Evolutionary conservation across 129 eudicot genomes (phyloP), one percentile per base, ranked within the genome.

Genomic region (Flaveria sonorensis): DNA sequence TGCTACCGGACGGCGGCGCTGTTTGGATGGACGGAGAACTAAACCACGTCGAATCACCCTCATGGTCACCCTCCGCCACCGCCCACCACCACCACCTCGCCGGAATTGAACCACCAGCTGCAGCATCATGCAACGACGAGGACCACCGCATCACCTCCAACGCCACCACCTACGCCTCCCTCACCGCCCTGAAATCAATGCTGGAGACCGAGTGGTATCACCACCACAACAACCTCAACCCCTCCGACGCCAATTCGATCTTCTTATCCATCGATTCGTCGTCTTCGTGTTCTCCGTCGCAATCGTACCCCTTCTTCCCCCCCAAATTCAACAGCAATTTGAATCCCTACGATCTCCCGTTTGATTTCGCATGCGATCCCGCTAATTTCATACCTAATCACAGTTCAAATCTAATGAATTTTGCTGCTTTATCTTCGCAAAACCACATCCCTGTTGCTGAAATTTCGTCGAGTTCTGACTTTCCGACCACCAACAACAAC

Each of bases 191-290:
- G 75, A 87, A 83, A 74, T 84, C 92, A 70, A 86, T 87, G 85
- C 92, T 90, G 7, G 96, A 90, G 57, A 73, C 74, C 50, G 92
- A 87, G 7, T 87, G 92, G 86, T 87, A 72, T 71, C 76, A 71
- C 18, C 28, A 56, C 51, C 68, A 64, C 2, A 69, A 77, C 36
- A 51, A 68, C 30, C 68, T 59, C 46, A 72, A 48, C 63, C 69
- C 70, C 4, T 5, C 73, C 12, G 77, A 64, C 30, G 85, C 30
- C 26, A 78, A 81, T 14, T 77, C 80, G 6, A 20, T 83, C 12
- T 74, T 86, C 15, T 59, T 80, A 30, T 77, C 81, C 0, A 45
- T 89, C 14, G 96, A 87, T 76, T 87, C 92, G 0, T 83, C 88
- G 0, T 81, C 96, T 11, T 87, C 89, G 10, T 83, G 82, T 69